Percentiles rank a stretch among this genome's conserved stretches.
These are phyloP conservation scores for Talaromyces pinophilus DNA, from an alignment of 2,329 filamentous ascomycete genomes.

Conservation along the genomic window DNA sequence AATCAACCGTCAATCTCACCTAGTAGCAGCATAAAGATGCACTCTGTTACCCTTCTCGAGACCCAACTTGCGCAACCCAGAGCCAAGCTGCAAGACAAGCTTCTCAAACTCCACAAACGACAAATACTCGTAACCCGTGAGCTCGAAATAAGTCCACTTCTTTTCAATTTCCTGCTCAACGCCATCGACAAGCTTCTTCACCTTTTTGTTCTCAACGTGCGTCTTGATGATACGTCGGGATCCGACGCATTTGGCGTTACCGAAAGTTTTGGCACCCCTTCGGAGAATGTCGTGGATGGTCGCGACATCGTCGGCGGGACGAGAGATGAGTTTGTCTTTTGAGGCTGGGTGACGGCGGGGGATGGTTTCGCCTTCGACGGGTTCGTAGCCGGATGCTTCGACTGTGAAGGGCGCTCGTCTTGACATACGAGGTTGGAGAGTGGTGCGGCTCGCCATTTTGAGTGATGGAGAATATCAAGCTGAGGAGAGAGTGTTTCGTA, in stretches of 20 bases:
- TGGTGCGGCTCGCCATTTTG: constrained; percentile 21
- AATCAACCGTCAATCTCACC: constrained; percentile 49
- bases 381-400: constrained; percentile 67
- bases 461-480: not conserved
- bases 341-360: constrained; percentile 73
- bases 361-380: constrained; percentile 77
- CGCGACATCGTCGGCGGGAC: constrained; percentile 67
- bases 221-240: constrained; percentile 72
- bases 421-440: constrained; percentile 54
- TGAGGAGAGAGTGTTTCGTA: too few species aligned
- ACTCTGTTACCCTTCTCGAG: constrained; percentile 67
- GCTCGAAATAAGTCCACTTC: constrained; percentile 88
- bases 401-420: constrained; percentile 74
- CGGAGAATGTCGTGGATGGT: constrained; percentile 80
- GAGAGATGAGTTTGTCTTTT: constrained; percentile 68
- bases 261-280: constrained; percentile 64
- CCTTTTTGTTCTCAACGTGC: constrained; percentile 82
- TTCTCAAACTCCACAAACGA: constrained; percentile 79
- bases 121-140: constrained; percentile 73
- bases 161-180: constrained; percentile 79
- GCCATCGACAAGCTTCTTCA: constrained; percentile 85
- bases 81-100: constrained; percentile 67
- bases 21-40: constrained; percentile 83
- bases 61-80: constrained; percentile 73
- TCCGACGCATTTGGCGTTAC: constrained; percentile 67